phyloP scores from a whole-genome alignment of 2,329 filamentous ascomycete species.

The Coniochaeta sp. region DNA sequence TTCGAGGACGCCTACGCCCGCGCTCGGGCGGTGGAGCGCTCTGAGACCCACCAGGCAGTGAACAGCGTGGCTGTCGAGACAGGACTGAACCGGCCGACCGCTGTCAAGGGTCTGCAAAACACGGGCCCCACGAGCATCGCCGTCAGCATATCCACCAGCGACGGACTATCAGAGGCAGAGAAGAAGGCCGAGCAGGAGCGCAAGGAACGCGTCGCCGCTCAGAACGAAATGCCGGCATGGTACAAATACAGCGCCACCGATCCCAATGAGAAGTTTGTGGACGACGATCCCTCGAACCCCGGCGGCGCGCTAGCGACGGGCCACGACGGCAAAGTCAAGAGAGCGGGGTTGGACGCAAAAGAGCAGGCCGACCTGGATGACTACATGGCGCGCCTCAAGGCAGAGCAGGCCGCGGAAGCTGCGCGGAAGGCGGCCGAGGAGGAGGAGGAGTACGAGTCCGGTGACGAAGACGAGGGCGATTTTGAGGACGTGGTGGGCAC shows the following conservation, averaged over 20 bases:
- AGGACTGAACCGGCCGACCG: conserved; percentile 50
- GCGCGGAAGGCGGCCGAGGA: conserved; percentile 40
- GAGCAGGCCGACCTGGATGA: conserved; percentile 54
- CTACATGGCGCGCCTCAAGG: conserved; percentile 59
- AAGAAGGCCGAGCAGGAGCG: conserved; percentile 56
- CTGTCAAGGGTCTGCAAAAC: conserved; percentile 62
- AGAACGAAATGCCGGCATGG: conserved; percentile 66
- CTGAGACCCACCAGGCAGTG: conserved; percentile 59
- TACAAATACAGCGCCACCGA: conserved; percentile 59
- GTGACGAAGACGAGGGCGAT: conserved; percentile 36
- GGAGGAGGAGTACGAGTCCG: conserved; percentile 36
- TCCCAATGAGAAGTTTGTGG: conserved; percentile 49
- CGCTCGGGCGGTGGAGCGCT: conserved; percentile 57
- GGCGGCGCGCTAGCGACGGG: no score
- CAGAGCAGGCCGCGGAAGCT: conserved; percentile 40
- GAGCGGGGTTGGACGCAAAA: conserved; percentile 18
- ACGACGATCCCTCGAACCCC: no score
- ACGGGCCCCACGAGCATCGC: conserved; percentile 62
- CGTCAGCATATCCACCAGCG: conserved; percentile 60
- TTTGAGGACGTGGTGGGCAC: conserved; percentile 44
- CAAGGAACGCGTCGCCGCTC: conserved; percentile 57
- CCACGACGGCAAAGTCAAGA: conserved; percentile 10
- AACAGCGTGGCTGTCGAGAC: conserved; percentile 51
- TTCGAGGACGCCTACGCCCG: conserved; percentile 63
- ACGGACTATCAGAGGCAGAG: conserved; percentile 60